Evolutionary conservation across 1,284 basidiomycete species (phyloP).

Genomic region (Rhodotorula glutinis): DNA sequence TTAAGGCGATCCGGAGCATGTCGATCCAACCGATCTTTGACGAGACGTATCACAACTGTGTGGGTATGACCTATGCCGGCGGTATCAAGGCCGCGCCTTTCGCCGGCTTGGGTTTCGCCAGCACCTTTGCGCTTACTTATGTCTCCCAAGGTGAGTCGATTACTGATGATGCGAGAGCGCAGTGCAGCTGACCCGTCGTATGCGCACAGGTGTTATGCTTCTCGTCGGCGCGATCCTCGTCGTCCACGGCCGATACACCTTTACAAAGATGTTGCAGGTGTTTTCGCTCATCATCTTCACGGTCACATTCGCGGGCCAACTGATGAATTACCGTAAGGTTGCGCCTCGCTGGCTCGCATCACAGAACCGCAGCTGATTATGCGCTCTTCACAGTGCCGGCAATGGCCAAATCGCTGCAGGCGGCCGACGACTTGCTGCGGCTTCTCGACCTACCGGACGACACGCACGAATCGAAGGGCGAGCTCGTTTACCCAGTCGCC

Average conservation of each 20-base stretch:
- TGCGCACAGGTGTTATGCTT: constrained; percentile 68
- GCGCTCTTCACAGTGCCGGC: constrained; percentile 25
- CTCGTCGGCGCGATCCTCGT: constrained; percentile 84
- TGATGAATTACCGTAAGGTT: constrained; percentile 81
- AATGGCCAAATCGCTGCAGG: constrained; percentile 47
- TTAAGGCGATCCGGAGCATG: constrained; percentile 84
- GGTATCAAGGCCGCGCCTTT: constrained; percentile 76
- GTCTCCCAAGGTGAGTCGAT: constrained; percentile 61
- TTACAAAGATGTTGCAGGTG: constrained; percentile 81
- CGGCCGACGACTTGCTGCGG: constrained; percentile 70
- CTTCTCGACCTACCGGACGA: constrained; percentile 60
- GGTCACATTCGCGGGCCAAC: constrained; percentile 82
- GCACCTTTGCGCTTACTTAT: constrained; percentile 78
- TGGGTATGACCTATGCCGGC: constrained; percentile 61
- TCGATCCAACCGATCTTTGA: constrained; percentile 75
- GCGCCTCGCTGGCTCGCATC: neutral
- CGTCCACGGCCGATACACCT: constrained; percentile 73
- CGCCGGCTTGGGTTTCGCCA: constrained; percentile 76
- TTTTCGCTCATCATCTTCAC: constrained; percentile 90
- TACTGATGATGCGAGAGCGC: too few relatives aligned
- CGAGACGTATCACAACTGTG: constrained; percentile 63
- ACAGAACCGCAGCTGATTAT: constrained; percentile 1
- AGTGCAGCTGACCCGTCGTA: neutral
- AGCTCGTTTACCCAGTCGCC: constrained; percentile 58
- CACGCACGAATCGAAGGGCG: constrained; percentile 67